Conservation (phyloP, 345 rosid genomes). For the Corchorus olitorius region DNA sequence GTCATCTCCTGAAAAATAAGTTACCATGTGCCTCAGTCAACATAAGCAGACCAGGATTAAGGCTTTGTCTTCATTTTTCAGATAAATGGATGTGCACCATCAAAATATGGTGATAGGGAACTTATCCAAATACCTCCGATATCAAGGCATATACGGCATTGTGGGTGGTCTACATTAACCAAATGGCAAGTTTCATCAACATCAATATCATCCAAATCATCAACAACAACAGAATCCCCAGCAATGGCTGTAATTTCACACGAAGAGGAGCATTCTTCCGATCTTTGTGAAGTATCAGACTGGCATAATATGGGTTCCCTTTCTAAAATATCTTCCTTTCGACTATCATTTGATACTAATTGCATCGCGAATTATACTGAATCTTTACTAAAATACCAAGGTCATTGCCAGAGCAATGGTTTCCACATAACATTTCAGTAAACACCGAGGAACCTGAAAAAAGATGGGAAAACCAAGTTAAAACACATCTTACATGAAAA, state of each 20-base stretch:
- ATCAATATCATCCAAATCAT: slow-evolving; percentile 53
- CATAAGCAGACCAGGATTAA: slow-evolving; percentile 3
- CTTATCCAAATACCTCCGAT: slow-evolving; percentile 60
- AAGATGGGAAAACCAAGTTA: background rate
- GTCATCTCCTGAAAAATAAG: slow-evolving; percentile 71
- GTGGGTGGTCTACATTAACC: slow-evolving; percentile 75
- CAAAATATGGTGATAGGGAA: slow-evolving; percentile 13
- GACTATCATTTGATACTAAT: slow-evolving; percentile 73
- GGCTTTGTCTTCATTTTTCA: background rate
- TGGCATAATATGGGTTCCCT: slow-evolving; percentile 62
- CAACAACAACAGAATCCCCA: slow-evolving; percentile 44
- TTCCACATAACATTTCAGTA: slow-evolving; percentile 39
- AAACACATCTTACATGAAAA: slow-evolving; percentile 2
- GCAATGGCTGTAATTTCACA: slow-evolving; percentile 64
- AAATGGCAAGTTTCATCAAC: slow-evolving; percentile 68
- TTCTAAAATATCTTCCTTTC: slow-evolving; percentile 55
- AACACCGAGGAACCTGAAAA: slow-evolving; percentile 15
- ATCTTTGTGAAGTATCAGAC: slow-evolving; percentile 35
- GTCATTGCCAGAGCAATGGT: slow-evolving; percentile 29
- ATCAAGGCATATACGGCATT: slow-evolving; percentile 96
- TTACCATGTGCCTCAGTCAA: slow-evolving; percentile 16
- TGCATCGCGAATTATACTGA: slow-evolving; percentile 61
- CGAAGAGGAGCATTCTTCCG: slow-evolving; percentile 61
- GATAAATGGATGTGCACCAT: slow-evolving; percentile 16
- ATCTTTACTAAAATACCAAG: slow-evolving; percentile 29